phyloP scores from a whole-genome alignment of 352 stramenopile genomes.

The Elongisporangium undulatum region DNA sequence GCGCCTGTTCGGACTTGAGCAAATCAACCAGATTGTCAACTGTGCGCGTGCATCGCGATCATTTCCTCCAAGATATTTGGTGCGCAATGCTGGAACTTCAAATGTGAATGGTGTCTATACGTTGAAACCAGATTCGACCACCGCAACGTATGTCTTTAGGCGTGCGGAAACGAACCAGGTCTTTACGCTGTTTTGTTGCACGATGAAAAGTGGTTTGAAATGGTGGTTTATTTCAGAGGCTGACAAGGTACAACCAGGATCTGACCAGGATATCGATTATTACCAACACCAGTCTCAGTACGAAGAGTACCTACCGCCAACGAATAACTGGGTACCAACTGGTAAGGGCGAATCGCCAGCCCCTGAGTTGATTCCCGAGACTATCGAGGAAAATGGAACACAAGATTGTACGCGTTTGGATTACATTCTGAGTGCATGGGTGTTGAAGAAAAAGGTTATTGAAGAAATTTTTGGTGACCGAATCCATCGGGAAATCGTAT shows the following conservation, averaged over 20 bases:
- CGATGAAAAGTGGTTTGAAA: slow-evolving; percentile 97
- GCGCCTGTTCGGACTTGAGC: slow-evolving; percentile 93
- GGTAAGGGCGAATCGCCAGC: slow-evolving; percentile 65
- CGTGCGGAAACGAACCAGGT: slow-evolving; percentile 66
- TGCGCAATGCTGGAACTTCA: slow-evolving; percentile 87
- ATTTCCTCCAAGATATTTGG: slow-evolving; percentile 85
- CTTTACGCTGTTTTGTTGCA: slow-evolving; percentile 96
- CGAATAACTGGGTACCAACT: slow-evolving; percentile 86
- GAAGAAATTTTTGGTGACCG: slow-evolving; percentile 86
- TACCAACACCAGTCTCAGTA: slow-evolving; percentile 97
- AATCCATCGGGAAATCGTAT: slow-evolving; percentile 87
- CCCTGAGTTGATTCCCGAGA: slow-evolving; percentile 67
- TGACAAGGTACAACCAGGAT: slow-evolving; percentile 95
- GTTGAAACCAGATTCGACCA: slow-evolving; percentile 67
- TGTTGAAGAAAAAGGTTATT: slow-evolving; percentile 67
- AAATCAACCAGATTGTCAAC: slow-evolving; percentile 92
- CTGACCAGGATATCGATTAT: slow-evolving; percentile 98
- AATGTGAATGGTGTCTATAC: slow-evolving; percentile 93
- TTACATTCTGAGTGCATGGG: slow-evolving; percentile 69
- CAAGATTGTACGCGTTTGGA: slow-evolving; percentile 58
- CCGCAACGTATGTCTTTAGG: slow-evolving; percentile 70
- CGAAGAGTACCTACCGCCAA: slow-evolving; percentile 91
- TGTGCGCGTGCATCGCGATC: slow-evolving; percentile 74
- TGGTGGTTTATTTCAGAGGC: slow-evolving; percentile 99
- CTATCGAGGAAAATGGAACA: slow-evolving; percentile 45